Conservation (phyloP, 176 grass and related monocot species). For the Saccharum spontaneum region DNA sequence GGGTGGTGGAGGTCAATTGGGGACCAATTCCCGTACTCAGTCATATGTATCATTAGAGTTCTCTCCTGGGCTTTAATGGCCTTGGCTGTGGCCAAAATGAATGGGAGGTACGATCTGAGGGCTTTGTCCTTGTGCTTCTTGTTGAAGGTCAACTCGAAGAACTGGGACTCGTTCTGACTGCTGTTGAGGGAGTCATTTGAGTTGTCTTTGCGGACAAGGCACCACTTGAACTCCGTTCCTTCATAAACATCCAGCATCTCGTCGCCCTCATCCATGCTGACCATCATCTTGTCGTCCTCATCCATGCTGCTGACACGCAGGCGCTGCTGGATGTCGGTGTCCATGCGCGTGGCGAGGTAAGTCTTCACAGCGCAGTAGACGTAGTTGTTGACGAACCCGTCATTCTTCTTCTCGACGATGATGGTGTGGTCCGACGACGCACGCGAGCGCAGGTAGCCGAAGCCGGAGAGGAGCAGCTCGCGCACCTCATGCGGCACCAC, state of each 20-base stretch:
- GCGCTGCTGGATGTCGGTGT: constrained; percentile 37
- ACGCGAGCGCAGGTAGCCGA: constrained; percentile 42
- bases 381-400: constrained; percentile 41
- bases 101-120: constrained; percentile 66
- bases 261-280: constrained; percentile 57
- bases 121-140: constrained; percentile 68
- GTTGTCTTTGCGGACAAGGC: not conserved
- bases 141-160: constrained; percentile 67
- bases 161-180: constrained; percentile 19
- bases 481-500: constrained; percentile 50
- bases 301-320: constrained; percentile 45
- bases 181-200: not conserved
- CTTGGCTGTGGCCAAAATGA: constrained; percentile 58
- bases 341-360: constrained; percentile 57
- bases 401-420: constrained; percentile 62
- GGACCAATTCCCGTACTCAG: constrained; percentile 49
- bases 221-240: constrained; percentile 62
- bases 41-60: constrained; percentile 57
- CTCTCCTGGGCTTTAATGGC: constrained; percentile 53
- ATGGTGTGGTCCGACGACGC: constrained; percentile 48
- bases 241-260: constrained; percentile 61
- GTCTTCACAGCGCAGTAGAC: constrained; percentile 49
- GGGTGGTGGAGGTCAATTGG: constrained; percentile 76
- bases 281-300: constrained; percentile 39
- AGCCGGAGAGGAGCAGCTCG: constrained; percentile 25